Evolutionary conservation across 176 grass and related monocot species (phyloP).

Genomic region (Oryza punctata): DNA sequence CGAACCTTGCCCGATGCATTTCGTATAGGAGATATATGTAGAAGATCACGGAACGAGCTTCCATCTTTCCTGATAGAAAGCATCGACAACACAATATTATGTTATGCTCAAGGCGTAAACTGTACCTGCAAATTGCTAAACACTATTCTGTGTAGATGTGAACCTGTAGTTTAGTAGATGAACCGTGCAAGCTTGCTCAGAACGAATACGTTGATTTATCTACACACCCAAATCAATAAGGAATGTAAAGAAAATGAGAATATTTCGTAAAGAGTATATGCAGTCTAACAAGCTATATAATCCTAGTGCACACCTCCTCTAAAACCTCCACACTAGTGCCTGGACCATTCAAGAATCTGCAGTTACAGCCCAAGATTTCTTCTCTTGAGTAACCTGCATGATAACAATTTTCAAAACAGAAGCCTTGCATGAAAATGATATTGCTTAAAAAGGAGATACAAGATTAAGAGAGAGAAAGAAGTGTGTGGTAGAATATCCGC

Average conservation of each 20-base stretch:
- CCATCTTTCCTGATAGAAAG: slow-evolving; percentile 81
- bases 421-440: slow-evolving; percentile 2
- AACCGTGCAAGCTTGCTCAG: slow-evolving; percentile 66
- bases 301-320: slow-evolving; percentile 61
- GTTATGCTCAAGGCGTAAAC: slow-evolving; percentile 17
- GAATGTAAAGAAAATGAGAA: slow-evolving; percentile 12
- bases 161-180: slow-evolving; percentile 85
- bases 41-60: slow-evolving; percentile 71
- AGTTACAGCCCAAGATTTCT: slow-evolving; percentile 81
- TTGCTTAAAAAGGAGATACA: not conserved
- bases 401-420: slow-evolving; percentile 16
- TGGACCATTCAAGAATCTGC: slow-evolving; percentile 77
- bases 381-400: slow-evolving; percentile 80
- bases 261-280: slow-evolving; percentile 8
- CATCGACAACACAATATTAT: slow-evolving; percentile 20
- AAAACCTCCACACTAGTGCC: slow-evolving; percentile 66
- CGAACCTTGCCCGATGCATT: slow-evolving; percentile 90
- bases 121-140: slow-evolving; percentile 9
- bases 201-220: slow-evolving; percentile 77
- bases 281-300: slow-evolving; percentile 22
- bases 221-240: slow-evolving; percentile 39
- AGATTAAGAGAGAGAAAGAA: not conserved
- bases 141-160: not conserved
- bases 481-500: not conserved
- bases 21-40: slow-evolving; percentile 89